A percentile compares a stretch with the other conserved stretches of the same genome.
phyloP scores from a whole-genome alignment of 2,329 filamentous ascomycete genomes.

The Venturia aucupariae region DNA sequence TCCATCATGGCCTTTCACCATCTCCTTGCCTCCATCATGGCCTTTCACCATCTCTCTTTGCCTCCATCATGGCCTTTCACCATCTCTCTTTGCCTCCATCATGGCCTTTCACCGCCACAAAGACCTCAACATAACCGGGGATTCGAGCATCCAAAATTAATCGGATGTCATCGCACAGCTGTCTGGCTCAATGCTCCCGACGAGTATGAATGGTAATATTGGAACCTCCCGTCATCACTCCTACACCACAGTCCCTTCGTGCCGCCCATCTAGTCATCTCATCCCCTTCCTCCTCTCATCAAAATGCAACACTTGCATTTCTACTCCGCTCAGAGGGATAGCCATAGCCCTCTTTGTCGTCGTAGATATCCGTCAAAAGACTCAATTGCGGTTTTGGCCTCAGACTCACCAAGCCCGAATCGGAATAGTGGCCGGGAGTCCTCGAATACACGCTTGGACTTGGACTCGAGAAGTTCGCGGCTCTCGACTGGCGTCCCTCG shows the following conservation, averaged over 20 bases:
- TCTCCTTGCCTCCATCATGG: no score
- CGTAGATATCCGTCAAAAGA: neutral
- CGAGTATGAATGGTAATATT: no score
- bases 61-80: no score
- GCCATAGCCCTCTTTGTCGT: neutral
- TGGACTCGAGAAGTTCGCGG: neutral
- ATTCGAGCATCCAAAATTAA: no score
- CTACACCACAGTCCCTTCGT: neutral
- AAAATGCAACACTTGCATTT: neutral
- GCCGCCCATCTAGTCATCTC: neutral
- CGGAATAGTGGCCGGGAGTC: neutral
- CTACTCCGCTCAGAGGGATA: neutral
- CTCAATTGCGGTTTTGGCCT: neutral
- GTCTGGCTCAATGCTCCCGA: no score
- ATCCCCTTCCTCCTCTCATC: neutral
- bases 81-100: no score
- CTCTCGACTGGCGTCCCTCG: neutral
- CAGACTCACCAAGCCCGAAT: neutral
- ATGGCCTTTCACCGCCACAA: no score
- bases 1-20: no score
- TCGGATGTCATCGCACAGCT: no score
- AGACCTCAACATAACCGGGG: no score
- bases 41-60: no score
- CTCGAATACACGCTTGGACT: neutral
- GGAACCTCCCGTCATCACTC: neutral